Evolutionary conservation across 768 basidiomycete species (phyloP).

Genomic region (Terana coerulea): DNA sequence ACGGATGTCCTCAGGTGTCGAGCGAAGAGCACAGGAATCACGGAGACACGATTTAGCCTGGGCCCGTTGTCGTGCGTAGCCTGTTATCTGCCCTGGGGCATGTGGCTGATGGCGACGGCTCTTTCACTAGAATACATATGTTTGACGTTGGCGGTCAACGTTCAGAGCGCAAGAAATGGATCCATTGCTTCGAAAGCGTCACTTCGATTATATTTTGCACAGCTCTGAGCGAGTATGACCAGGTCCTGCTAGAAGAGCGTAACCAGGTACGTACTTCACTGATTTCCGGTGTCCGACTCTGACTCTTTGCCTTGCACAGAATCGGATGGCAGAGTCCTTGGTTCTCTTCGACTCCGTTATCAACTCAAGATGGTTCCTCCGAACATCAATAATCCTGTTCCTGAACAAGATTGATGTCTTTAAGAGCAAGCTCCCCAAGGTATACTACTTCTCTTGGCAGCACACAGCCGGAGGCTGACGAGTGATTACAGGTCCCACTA

Average conservation of each 20-base stretch:
- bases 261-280: constrained; percentile 47
- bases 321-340: constrained; percentile 73
- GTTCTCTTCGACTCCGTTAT: constrained; percentile 75
- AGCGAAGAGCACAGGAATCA: constrained; percentile 86
- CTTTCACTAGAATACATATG: constrained; percentile 50
- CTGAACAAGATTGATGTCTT: constrained; percentile 76
- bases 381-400: constrained; percentile 64
- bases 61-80: constrained; percentile 41
- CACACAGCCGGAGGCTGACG: neutral
- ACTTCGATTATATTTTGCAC: constrained; percentile 80
- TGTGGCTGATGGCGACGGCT: neutral
- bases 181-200: constrained; percentile 70
- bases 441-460: constrained; percentile 4
- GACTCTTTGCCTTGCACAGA: constrained; percentile 35
- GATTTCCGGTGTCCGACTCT: neutral
- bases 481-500: constrained; percentile 53
- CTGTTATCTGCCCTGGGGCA: neutral
- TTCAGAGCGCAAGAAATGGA: constrained; percentile 59
- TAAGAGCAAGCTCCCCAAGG: constrained; percentile 67
- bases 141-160: constrained; percentile 73
- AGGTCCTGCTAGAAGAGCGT: constrained; percentile 66
- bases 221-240: constrained; percentile 72
- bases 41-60: constrained; percentile 79
- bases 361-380: constrained; percentile 75
- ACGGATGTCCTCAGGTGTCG: constrained; percentile 86